These are phyloP conservation scores for Sphaerulina populicola DNA, from an alignment of 2,329 filamentous ascomycete genomes.

Conservation along the genomic window DNA sequence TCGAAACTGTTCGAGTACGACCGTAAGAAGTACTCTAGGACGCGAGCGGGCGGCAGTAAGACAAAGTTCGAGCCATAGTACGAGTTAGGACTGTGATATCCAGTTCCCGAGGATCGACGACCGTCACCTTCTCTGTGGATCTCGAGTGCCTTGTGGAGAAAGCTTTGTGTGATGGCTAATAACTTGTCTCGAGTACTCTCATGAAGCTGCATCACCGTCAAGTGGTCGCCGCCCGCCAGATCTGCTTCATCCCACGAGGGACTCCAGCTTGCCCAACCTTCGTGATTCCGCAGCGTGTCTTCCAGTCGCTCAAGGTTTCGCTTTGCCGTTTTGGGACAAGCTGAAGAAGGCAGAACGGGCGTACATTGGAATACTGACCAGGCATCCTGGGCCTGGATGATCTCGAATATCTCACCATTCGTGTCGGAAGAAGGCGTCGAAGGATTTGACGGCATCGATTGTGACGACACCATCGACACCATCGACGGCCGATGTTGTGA, in stretches of 20 bases:
- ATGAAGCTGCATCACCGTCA: conserved; percentile 43
- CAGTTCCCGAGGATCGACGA: conserved; percentile 11
- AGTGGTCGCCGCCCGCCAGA: conserved; percentile 39
- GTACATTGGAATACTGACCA: conserved; percentile 49
- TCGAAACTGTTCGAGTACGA: conserved; percentile 59
- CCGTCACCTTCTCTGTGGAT: conserved; percentile 48
- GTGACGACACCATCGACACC: conserved; percentile 29
- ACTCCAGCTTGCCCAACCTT: conserved; percentile 46
- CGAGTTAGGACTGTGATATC: conserved; percentile 39
- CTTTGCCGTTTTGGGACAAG: conserved; percentile 45
- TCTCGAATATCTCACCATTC: conserved; percentile 38
- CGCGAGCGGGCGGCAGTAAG: conserved; percentile 56
- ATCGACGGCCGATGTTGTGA: conserved; percentile 32
- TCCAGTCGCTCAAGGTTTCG: conserved; percentile 46
- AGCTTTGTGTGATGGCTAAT: conserved; percentile 62
- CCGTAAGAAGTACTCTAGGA: conserved; percentile 59
- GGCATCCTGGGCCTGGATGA: conserved; percentile 44
- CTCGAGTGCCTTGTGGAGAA: conserved; percentile 61
- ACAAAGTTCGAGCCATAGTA: conserved; percentile 54
- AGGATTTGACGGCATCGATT: conserved; percentile 13
- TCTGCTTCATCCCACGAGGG: conserved; percentile 45
- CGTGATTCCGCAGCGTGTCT: conserved; percentile 45
- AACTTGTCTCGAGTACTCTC: conserved; percentile 58
- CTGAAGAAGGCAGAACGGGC: conserved; percentile 41
- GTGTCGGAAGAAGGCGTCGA: conserved; percentile 19